A percentile compares a stretch with the other conserved stretches of the same genome.
Conservation (phyloP, 495 filamentous ascomycete species). For the Aspergillus asperescens region DNA sequence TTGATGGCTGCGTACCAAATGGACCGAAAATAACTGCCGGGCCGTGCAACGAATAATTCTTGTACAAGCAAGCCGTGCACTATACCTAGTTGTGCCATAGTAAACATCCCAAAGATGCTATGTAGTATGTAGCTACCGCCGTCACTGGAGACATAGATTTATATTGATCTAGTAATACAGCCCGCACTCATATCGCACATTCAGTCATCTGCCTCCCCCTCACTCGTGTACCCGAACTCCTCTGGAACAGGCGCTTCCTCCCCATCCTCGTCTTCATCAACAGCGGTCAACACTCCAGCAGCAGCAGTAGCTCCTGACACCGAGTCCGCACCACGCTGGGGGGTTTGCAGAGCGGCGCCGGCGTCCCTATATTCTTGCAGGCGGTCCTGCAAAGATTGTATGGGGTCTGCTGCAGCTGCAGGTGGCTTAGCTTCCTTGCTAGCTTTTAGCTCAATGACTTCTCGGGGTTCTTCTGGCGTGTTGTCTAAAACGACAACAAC, state of each 20-base stretch:
- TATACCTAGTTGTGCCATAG: background rate
- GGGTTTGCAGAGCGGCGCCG: conserved; percentile 33
- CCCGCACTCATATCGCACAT: conserved; percentile 24
- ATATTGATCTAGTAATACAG: conserved; percentile 48
- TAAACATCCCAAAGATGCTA: conserved; percentile 17
- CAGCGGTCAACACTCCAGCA: conserved; percentile 72
- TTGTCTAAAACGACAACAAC: conserved; percentile 88
- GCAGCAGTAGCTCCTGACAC: conserved; percentile 62
- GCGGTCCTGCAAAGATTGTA: conserved; percentile 41
- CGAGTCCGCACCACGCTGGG: conserved; percentile 31
- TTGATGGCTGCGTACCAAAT: too few species aligned
- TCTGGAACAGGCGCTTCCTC: conserved; percentile 75
- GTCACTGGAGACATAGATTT: conserved; percentile 24
- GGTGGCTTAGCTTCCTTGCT: conserved; percentile 71
- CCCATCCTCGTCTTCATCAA: conserved; percentile 78
- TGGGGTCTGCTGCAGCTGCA: conserved; percentile 40
- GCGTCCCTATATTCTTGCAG: conserved; percentile 18
- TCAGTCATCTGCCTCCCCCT: conserved; percentile 56
- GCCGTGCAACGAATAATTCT: too few species aligned
- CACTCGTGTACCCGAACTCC: conserved; percentile 83
- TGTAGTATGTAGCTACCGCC: conserved; percentile 12
- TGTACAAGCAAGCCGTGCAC: background rate
- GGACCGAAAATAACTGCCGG: too few species aligned
- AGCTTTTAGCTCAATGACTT: conserved; percentile 78
- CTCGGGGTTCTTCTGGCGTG: conserved; percentile 68